Conservation (phyloP, 345 rosid species). For the Erucastrum elatum region DNA sequence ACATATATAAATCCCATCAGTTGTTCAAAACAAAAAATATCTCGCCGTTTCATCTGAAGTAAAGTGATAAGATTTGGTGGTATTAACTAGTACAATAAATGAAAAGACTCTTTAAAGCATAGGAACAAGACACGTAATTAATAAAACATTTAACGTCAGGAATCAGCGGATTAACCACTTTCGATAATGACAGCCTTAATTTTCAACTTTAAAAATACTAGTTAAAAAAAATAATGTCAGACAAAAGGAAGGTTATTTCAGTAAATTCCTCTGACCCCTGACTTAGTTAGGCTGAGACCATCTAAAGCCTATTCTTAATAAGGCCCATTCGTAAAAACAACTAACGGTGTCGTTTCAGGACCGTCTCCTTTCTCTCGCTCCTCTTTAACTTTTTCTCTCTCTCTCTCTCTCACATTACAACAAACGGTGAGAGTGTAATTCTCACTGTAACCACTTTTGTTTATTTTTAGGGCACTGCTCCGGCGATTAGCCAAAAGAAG, state of each 20-base stretch:
- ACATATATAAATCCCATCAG: no score
- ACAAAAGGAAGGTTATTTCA: not conserved
- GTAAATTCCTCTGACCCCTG: not conserved
- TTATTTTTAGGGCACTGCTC: constrained; percentile 30
- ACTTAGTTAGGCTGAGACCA: constrained; percentile 6
- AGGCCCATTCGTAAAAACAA: not conserved
- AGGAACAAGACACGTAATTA: constrained; percentile 20
- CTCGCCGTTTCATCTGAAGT: no score
- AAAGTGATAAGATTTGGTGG: not conserved
- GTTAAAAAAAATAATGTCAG: no score
- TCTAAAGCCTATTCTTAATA: constrained; percentile 5
- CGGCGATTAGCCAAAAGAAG: constrained; percentile 13
- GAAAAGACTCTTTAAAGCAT: not conserved
- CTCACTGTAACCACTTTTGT: constrained; percentile 33
- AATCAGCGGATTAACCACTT: constrained; percentile 20
- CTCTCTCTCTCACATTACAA: constrained; percentile 32
- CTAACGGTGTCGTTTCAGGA: not conserved
- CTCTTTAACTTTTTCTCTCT: not conserved
- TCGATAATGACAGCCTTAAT: constrained; percentile 28
- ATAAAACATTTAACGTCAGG: constrained; percentile 4
- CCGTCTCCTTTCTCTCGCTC: not conserved
- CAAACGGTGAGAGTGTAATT: constrained; percentile 34
- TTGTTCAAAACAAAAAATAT: no score
- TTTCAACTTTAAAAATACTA: not conserved
- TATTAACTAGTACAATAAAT: not conserved